phyloP scores from a whole-genome alignment of 2,329 filamentous ascomycete species.

The Calonectria hongkongensis region DNA sequence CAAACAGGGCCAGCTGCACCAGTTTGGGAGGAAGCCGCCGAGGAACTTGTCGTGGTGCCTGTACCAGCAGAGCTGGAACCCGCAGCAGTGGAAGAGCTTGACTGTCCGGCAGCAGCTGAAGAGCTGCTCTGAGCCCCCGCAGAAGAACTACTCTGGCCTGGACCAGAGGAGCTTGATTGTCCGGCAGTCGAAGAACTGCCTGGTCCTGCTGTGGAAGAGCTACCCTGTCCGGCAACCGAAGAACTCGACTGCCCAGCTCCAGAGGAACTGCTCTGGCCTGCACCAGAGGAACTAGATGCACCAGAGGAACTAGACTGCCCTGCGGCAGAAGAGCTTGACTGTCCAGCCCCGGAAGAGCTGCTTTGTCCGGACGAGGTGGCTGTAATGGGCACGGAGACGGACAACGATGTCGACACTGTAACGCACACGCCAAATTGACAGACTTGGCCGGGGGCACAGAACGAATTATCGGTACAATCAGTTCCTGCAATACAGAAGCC shows the following conservation, averaged over 20 bases:
- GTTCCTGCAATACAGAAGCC: slow-evolving; percentile 6
- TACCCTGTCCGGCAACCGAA: not conserved
- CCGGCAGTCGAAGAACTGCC: not conserved
- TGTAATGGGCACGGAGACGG: not conserved
- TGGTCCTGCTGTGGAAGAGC: not conserved
- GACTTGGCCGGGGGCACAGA: not conserved
- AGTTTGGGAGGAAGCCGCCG: not conserved
- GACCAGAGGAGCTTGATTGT: not conserved
- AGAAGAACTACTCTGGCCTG: not conserved
- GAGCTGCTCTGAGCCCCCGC: not conserved
- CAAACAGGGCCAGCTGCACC: not conserved
- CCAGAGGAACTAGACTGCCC: not conserved
- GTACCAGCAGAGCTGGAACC: not conserved
- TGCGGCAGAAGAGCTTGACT: not conserved
- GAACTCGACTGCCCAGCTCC: not conserved
- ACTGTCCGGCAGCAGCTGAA: not conserved
- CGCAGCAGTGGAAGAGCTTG: not conserved
- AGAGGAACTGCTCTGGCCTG: not conserved
- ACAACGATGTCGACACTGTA: not conserved
- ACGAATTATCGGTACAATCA: not conserved
- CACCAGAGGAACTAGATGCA: not conserved
- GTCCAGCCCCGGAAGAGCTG: not conserved
- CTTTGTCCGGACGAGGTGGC: not conserved
- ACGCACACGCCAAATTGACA: slow-evolving; percentile 1
- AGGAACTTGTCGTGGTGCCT: not conserved